phyloP scores from a whole-genome alignment of 1,139 yeast species.

The Pichia sorboxylosa region DNA sequence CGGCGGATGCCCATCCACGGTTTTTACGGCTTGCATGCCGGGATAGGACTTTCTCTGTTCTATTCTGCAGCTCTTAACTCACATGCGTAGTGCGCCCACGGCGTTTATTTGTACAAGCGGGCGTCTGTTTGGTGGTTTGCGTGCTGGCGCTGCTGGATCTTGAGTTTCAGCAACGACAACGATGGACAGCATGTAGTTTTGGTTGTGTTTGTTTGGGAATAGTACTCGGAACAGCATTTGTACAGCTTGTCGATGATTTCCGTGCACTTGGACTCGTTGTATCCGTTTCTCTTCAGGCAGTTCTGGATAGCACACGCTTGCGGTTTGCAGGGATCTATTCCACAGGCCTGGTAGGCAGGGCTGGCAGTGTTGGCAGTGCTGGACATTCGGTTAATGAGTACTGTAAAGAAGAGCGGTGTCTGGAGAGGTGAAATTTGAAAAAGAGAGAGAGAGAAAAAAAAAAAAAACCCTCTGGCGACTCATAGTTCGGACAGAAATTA shows the following conservation, averaged over 20 bases:
- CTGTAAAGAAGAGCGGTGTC: too few species aligned
- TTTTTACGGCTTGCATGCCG: conserved; percentile 54
- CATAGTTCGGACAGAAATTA: too few species aligned
- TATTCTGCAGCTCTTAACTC: conserved; percentile 65
- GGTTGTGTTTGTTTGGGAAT: conserved; percentile 26
- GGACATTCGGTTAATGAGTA: too few species aligned
- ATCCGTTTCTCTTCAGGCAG: conserved; percentile 41
- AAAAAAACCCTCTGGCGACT: too few species aligned
- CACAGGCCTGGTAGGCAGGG: too few species aligned
- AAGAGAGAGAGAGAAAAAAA: too few species aligned
- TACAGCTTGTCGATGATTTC: conserved; percentile 47
- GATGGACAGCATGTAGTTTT: conserved; percentile 58
- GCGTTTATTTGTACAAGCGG: conserved; percentile 23
- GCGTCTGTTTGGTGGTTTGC: conserved; percentile 51
- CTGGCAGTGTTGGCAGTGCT: too few species aligned
- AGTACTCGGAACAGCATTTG: conserved; percentile 48
- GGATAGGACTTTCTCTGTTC: conserved; percentile 32
- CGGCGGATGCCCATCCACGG: conserved; percentile 23
- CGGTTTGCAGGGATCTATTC: conserved; percentile 45
- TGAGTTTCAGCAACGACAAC: conserved; percentile 41
- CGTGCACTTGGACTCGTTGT: conserved; percentile 54
- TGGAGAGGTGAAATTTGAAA: too few species aligned
- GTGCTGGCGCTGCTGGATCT: conserved; percentile 43
- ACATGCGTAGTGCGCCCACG: conserved; percentile 32
- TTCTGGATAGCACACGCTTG: conserved; percentile 61